Conservation (phyloP, 768 basidiomycete species). For the Stropharia rugosoannulata region DNA sequence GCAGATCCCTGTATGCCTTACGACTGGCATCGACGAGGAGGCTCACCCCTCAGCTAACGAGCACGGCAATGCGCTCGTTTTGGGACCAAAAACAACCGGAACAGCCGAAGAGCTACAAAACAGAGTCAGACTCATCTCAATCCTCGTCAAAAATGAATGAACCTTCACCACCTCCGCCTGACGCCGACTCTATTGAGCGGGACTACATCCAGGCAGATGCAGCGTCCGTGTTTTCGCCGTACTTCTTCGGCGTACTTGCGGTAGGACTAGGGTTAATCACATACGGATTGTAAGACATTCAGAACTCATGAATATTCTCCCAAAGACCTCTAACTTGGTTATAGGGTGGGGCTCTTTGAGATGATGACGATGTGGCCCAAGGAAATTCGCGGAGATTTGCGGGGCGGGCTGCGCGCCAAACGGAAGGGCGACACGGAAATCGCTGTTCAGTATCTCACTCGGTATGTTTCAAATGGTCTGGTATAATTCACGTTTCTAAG, state of each 20-base stretch:
- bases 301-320: too few species aligned
- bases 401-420: conserved; percentile 63
- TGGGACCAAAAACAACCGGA: conserved; percentile 4
- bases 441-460: conserved; percentile 50
- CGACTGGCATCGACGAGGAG: too few species aligned
- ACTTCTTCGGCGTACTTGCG: conserved; percentile 27
- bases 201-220: neutral
- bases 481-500: neutral
- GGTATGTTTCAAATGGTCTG: conserved; percentile 37
- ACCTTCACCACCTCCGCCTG: neutral
- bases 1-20: too few species aligned
- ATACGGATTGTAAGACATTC: conserved; percentile 31
- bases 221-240: conserved; percentile 11
- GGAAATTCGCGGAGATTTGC: conserved; percentile 62
- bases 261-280: conserved; percentile 29
- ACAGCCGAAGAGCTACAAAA: neutral
- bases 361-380: conserved; percentile 65
- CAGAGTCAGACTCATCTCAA: neutral
- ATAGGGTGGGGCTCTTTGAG: conserved; percentile 17
- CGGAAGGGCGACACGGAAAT: conserved; percentile 51
- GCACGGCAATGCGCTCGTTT: neutral
- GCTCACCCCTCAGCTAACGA: neutral
- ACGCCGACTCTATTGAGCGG: neutral
- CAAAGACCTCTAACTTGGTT: neutral
- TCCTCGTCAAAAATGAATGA: neutral